Percentiles rank a stretch among this genome's conserved stretches.
Conservation (phyloP, 805 yeast genomes). For the Suhomyces xylopsoci region DNA sequence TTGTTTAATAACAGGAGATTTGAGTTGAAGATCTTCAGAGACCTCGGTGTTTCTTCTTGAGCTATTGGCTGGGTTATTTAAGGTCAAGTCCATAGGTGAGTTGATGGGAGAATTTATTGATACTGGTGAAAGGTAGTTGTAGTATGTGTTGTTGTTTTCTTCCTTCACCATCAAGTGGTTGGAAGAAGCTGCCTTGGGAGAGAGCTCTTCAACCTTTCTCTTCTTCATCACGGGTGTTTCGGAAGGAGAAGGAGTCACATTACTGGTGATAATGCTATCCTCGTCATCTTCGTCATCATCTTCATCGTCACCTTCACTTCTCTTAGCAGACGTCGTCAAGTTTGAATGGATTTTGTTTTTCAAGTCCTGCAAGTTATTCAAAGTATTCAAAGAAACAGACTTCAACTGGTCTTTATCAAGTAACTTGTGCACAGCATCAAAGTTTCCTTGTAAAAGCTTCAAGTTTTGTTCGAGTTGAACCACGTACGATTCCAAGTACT, state of each 20-base stretch:
- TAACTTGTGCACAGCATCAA: conserved; percentile 14
- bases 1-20: conserved; percentile 1
- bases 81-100: conserved; percentile 40
- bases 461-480: conserved; percentile 39
- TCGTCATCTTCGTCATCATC: conserved; percentile 13
- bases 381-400: conserved; percentile 6
- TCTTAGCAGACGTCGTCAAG: conserved; percentile 13
- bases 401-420: conserved; percentile 10
- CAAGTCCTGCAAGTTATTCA: conserved; percentile 20
- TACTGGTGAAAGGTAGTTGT: conserved; percentile 42
- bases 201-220: conserved; percentile 9
- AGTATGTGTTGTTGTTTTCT: conserved; percentile 13
- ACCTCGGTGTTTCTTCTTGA: conserved; percentile 1
- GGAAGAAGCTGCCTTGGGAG: not conserved
- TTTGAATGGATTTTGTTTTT: conserved; percentile 26
- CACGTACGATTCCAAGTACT: conserved; percentile 68
- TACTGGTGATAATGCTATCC: conserved; percentile 4
- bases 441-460: conserved; percentile 22
- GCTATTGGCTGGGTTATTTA: conserved; percentile 10
- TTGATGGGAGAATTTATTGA: conserved; percentile 38
- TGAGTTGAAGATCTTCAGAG: not conserved
- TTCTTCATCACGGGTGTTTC: conserved; percentile 10
- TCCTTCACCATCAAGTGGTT: not conserved
- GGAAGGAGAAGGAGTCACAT: not conserved
- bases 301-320: conserved; percentile 7